phyloP scores from a whole-genome alignment of 2,329 filamentous ascomycete species.

The Alternaria brassicae region DNA sequence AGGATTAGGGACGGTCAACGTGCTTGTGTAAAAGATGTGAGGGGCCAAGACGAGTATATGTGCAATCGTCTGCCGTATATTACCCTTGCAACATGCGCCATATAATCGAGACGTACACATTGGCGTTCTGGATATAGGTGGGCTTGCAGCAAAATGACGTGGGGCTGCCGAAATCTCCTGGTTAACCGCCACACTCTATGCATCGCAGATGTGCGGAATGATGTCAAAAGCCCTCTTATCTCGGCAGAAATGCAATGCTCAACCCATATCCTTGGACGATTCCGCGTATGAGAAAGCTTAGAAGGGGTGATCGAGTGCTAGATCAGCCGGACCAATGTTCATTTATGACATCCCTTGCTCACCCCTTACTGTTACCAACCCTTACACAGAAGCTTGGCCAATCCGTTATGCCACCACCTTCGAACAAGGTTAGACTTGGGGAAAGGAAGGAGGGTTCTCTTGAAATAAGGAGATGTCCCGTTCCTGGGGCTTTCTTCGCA shows the following conservation, averaged over 20 bases:
- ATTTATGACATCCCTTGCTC: conserved; percentile 7
- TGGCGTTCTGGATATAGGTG: background rate
- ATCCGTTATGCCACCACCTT: background rate
- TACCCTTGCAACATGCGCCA: background rate
- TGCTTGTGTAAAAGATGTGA: background rate
- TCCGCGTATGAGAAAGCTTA: background rate
- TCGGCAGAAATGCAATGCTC: too few relatives aligned
- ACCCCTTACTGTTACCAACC: background rate
- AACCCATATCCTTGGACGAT: background rate
- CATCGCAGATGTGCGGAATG: background rate
- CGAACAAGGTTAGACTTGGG: background rate
- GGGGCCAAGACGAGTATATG: conserved; percentile 4
- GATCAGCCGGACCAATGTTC: background rate
- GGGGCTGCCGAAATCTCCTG: conserved; percentile 1
- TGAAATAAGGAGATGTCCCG: background rate
- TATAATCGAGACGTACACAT: background rate
- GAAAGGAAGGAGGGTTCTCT: background rate
- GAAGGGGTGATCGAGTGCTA: background rate
- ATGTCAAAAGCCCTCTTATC: background rate
- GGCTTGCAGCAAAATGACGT: conserved; percentile 1
- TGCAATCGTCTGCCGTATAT: background rate
- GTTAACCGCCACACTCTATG: background rate
- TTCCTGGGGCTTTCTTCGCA: background rate
- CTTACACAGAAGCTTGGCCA: conserved; percentile 3
- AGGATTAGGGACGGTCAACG: background rate